phyloP scores from a whole-genome alignment of 2,329 filamentous ascomycete species.

The Penicillium glabrum region DNA sequence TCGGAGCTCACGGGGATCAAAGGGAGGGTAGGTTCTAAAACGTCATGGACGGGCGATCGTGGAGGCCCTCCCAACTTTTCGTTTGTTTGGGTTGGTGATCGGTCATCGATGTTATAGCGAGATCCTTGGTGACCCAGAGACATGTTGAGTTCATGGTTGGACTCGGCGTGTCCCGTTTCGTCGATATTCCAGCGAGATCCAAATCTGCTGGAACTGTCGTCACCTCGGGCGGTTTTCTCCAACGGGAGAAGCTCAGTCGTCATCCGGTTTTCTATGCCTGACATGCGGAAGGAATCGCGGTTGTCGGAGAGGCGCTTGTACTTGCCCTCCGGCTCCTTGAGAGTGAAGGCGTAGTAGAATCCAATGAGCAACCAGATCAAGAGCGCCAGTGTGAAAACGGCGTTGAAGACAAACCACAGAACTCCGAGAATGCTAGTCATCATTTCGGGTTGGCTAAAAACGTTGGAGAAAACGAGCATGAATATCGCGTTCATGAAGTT shows the following conservation, averaged over 20 bases:
- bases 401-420: constrained; percentile 83
- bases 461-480: constrained; percentile 79
- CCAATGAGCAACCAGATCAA: constrained; percentile 78
- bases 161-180: constrained; percentile 1
- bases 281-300: constrained; percentile 95
- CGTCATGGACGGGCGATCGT: constrained; percentile 7
- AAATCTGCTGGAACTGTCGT: constrained; percentile 1
- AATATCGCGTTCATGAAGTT: constrained; percentile 92
- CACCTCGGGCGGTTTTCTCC: constrained; percentile 78
- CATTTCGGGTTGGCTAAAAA: constrained; percentile 79
- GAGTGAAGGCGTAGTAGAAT: constrained; percentile 75
- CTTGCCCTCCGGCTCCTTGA: constrained; percentile 89
- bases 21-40: constrained; percentile 11
- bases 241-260: constrained; percentile 87
- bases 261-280: constrained; percentile 69
- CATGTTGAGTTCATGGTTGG: constrained; percentile 1
- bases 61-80: constrained; percentile 1
- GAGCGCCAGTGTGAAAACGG: constrained; percentile 76
- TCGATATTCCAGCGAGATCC: constrained; percentile 9
- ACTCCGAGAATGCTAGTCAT: constrained; percentile 87
- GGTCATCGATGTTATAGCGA: constrained; percentile 5
- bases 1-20: constrained; percentile 11
- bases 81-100: constrained; percentile 4
- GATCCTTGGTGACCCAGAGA: background rate
- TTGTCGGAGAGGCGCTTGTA: constrained; percentile 97